Base-by-base conservation (phyloP, 768 basidiomycete species). In the Artomyces pyxidatus region DNA sequence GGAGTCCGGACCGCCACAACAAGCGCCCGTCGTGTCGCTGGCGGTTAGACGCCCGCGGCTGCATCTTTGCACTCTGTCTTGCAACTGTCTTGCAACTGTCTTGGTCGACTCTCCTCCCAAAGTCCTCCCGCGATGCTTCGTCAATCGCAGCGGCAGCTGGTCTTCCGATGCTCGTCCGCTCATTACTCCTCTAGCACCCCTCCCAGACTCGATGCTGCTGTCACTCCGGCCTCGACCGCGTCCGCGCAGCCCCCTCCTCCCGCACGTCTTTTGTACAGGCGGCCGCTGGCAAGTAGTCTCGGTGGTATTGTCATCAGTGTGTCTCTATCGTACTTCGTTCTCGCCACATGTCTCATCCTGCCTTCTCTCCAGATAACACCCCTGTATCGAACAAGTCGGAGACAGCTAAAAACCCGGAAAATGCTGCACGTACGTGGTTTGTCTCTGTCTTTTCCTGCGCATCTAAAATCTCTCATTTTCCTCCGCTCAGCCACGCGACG, bases 291-390 rank as follows among this genome's bases (percentile, higher is more conserved):
- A 26, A 50, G 44, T 27, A 50, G 35, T 27, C 49, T 56, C 12
- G 52, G 49, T 16, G 52, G 53, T 6, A 56, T 56, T 23, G 16
- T 17, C 21, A 56, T 56, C 11, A 9, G 55, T 56, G 42, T 48
- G 55, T n/a, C 8, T 9, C 7, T 4, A 19, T 1, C 9, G 12
- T n/a, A 3, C 32, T 9, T 19, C 26, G 39, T 22, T n/a, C 25
- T 29, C 26, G 17, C 19, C 4, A 21, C n/a, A 3, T 1, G 17
- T 12, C 17, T 47, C n/a, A 32, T 30, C 45, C 37, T n/a, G 23
- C 8, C 12, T 11, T 19, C 10, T 29, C 16, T 25, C 4, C 19
- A 55, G 53, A 47, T 39, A 55, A 53, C 19, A 37, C 3, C 11
- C 17, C 43, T 11, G 42, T 41, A 6, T 4, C n/a, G 9, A 41